Conservation (phyloP, 495 filamentous ascomycete genomes). For the Penicillium odoratum region DNA sequence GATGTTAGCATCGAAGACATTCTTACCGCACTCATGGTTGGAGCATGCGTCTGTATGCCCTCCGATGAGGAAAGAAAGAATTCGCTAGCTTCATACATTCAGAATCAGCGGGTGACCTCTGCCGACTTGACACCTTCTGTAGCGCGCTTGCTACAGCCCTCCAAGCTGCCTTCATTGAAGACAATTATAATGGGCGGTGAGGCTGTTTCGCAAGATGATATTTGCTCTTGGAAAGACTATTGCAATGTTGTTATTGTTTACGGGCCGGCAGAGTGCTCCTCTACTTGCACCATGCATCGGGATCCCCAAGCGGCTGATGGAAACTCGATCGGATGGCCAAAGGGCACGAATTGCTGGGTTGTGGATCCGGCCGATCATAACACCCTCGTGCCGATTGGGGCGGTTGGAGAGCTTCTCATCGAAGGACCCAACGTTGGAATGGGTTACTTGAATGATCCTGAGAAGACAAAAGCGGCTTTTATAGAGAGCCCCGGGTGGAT, state of each 20-base stretch:
- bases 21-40: slow-evolving; percentile 16
- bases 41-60: slow-evolving; percentile 25
- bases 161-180: too few species aligned
- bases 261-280: too few species aligned
- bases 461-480: slow-evolving; percentile 39
- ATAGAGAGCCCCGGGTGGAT: slow-evolving; percentile 51
- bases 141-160: too few species aligned
- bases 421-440: slow-evolving; percentile 56
- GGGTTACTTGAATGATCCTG: slow-evolving; percentile 27
- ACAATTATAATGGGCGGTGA: too few species aligned
- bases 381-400: slow-evolving; percentile 56
- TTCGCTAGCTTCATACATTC: slow-evolving; percentile 21
- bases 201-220: too few species aligned
- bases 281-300: too few species aligned
- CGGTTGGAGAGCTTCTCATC: slow-evolving; percentile 60
- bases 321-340: too few species aligned
- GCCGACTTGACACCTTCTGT: too few species aligned
- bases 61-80: slow-evolving; percentile 17
- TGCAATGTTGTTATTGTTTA: too few species aligned
- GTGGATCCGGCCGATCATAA: slow-evolving; percentile 55
- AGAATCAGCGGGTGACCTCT: too few species aligned
- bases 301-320: too few species aligned
- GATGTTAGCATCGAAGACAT: slow-evolving; percentile 20
- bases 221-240: too few species aligned
- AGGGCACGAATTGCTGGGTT: slow-evolving; percentile 44